Conservation (phyloP, 352 stramenopile species). For the Pythium aristosporum region DNA sequence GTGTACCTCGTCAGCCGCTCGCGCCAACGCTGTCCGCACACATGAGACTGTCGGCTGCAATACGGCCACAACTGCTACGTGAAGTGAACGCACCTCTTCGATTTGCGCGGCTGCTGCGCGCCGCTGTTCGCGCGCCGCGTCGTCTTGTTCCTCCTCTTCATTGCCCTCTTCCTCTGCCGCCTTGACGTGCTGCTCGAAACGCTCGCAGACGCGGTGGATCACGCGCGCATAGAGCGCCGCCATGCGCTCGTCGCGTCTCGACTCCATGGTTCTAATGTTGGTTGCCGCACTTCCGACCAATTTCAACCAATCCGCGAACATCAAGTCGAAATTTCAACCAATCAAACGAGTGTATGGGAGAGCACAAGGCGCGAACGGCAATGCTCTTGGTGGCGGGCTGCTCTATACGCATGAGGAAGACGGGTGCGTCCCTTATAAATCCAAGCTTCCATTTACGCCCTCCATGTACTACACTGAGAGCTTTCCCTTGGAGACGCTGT, state of each 20-base stretch:
- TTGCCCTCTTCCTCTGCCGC: slow-evolving; percentile 20
- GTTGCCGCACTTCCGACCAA: background rate
- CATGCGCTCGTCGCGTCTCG: slow-evolving; percentile 27
- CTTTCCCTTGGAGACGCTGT: background rate
- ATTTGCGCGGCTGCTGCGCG: slow-evolving; percentile 1
- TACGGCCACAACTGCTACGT: background rate
- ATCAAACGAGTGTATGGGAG: background rate
- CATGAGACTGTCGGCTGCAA: background rate
- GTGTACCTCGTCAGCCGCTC: slow-evolving; percentile 23
- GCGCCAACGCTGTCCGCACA: slow-evolving; percentile 21
- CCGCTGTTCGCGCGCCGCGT: background rate
- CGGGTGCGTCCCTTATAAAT: too few species aligned
- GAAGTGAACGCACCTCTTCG: slow-evolving; percentile 7
- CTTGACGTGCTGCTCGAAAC: slow-evolving; percentile 35
- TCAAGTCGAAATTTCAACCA: background rate
- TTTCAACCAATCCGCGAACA: slow-evolving; percentile 15
- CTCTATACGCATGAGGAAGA: too few species aligned
- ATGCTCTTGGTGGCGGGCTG: too few species aligned
- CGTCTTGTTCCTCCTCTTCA: slow-evolving; percentile 33
- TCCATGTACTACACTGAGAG: background rate
- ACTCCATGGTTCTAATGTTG: background rate
- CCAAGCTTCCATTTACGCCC: too few species aligned
- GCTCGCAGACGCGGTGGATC: slow-evolving; percentile 52
- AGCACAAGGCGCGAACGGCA: background rate
- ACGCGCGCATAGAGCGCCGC: slow-evolving; percentile 59